These are phyloP conservation scores for Penicillium crystallinum DNA, from an alignment of 495 filamentous ascomycete species.

Conservation along the genomic window DNA sequence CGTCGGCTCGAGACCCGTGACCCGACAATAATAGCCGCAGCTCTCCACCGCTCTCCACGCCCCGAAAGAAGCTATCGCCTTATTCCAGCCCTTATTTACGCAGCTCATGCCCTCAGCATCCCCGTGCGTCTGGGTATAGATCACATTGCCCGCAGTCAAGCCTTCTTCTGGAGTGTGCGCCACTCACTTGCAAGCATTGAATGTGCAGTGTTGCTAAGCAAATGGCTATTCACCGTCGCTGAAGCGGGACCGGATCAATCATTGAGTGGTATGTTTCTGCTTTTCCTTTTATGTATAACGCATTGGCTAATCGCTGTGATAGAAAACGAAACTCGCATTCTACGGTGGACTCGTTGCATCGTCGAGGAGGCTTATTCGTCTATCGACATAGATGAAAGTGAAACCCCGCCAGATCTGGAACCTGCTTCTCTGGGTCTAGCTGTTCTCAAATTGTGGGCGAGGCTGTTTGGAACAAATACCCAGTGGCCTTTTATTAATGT, in stretches of 20 bases:
- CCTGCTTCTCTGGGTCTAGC: constrained; percentile 27
- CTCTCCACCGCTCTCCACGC: constrained; percentile 29
- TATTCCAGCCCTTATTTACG: constrained; percentile 35
- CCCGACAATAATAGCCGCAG: constrained; percentile 28
- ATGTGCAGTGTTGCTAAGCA: constrained; percentile 44
- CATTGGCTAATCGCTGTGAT: neutral
- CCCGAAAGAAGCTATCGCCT: constrained; percentile 35
- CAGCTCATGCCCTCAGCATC: constrained; percentile 37
- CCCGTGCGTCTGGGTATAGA: constrained; percentile 38
- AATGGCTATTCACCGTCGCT: constrained; percentile 42
- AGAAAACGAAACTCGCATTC: constrained; percentile 38
- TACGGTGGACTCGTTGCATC: constrained; percentile 36
- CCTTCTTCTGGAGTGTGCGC: constrained; percentile 46
- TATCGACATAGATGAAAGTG: constrained; percentile 30
- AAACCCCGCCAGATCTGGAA: constrained; percentile 22
- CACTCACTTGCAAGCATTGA: constrained; percentile 46
- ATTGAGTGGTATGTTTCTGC: constrained; percentile 26
- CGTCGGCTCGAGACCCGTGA: constrained; percentile 37
- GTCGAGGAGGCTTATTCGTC: constrained; percentile 36
- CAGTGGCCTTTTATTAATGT: constrained; percentile 41
- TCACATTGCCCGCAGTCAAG: constrained; percentile 42
- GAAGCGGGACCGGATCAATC: constrained; percentile 27
- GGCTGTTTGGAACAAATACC: constrained; percentile 33
- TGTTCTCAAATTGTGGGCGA: constrained; percentile 35
- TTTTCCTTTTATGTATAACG: too few species aligned